Evolutionary conservation across 805 yeast genomes (phyloP).

Genomic region (Wickerhamomyces kurtzmanii): DNA sequence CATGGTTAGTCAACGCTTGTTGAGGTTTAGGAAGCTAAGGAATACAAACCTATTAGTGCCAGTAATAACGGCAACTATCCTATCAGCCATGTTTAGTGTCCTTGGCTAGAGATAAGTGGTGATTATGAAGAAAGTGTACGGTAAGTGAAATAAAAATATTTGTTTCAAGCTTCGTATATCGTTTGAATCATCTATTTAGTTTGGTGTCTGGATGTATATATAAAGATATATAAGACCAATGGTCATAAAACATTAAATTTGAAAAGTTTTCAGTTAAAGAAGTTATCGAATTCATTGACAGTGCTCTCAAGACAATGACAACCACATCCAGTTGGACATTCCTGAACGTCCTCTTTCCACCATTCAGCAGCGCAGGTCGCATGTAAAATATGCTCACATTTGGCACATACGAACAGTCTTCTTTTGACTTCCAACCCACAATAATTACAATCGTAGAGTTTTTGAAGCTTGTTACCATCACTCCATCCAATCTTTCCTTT

Average conservation of each 20-base stretch:
- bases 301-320: conserved; percentile 53
- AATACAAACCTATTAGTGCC: conserved; percentile 27
- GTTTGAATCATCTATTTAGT: no score
- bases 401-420: conserved; percentile 55
- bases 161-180: no score
- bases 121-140: no score
- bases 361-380: conserved; percentile 70
- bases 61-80: conserved; percentile 34
- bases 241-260: no score
- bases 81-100: conserved; percentile 5
- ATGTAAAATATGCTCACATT: conserved; percentile 75
- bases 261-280: no score
- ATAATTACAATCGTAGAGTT: conserved; percentile 42
- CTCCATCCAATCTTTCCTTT: conserved; percentile 19
- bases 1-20: neutral
- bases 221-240: no score
- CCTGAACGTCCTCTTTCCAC: conserved; percentile 48
- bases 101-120: no score
- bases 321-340: conserved; percentile 85
- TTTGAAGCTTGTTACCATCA: conserved; percentile 7
- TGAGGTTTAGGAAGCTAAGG: neutral
- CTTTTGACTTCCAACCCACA: conserved; percentile 57
- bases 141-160: no score
- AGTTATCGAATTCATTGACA: no score
- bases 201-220: no score